Conservation (phyloP, 371 early-diverging fungal genomes). For the Lichtheimia ornata region DNA sequence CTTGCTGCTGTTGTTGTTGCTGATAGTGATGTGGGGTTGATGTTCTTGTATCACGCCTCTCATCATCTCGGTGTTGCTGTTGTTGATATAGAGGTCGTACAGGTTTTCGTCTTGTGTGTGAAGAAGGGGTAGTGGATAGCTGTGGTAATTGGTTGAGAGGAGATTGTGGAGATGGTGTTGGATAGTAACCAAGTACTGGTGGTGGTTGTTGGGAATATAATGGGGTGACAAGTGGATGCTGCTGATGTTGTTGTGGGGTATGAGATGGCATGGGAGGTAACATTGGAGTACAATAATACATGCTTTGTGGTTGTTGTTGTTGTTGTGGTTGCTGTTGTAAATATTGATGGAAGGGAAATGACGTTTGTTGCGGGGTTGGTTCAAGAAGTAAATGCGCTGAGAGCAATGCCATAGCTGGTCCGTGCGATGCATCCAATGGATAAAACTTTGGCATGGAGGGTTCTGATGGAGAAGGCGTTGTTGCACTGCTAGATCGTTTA, state of each 20-base stretch:
- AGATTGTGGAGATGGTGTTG: slow-evolving; percentile 3
- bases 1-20: neutral
- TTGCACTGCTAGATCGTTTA: slow-evolving; percentile 13
- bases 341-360: neutral
- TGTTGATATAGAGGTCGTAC: slow-evolving; percentile 1
- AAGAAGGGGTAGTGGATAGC: neutral
- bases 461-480: slow-evolving; percentile 8
- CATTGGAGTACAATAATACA: slow-evolving; percentile 1
- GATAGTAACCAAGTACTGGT: neutral
- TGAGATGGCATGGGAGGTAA: slow-evolving; percentile 1
- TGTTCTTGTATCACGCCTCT: neutral
- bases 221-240: neutral
- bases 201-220: neutral
- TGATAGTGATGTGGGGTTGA: neutral
- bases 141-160: neutral
- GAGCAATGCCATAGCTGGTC: slow-evolving; percentile 16
- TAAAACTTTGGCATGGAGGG: slow-evolving; percentile 20
- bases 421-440: slow-evolving; percentile 20
- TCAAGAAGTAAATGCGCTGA: slow-evolving; percentile 12
- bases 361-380: neutral
- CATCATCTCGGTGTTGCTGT: neutral
- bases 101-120: slow-evolving; percentile 12
- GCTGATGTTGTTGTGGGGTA: neutral
- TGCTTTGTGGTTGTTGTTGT: slow-evolving; percentile 7
- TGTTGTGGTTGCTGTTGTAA: slow-evolving; percentile 1